A percentile compares a stretch with the other conserved stretches of the same genome.
These are phyloP conservation scores for Amaranthus tricolor DNA, from an alignment of 179 eudicot genomes.

Conservation along the genomic window DNA sequence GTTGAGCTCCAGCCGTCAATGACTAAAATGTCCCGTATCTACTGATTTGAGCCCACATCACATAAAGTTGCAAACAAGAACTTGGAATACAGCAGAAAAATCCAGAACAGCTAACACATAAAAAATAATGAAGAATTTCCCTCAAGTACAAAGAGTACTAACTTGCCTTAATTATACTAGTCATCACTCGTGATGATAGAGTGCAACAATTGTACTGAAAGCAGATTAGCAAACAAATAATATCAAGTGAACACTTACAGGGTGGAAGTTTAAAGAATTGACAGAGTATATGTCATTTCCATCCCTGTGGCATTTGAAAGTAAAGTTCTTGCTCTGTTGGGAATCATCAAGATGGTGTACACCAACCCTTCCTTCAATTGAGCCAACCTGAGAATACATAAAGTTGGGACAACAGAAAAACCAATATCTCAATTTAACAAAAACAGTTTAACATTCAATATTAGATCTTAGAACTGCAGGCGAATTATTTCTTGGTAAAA, in stretches of 20 bases:
- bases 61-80: neutral
- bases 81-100: neutral
- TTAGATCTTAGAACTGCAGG: neutral
- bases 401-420: neutral
- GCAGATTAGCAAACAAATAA: neutral
- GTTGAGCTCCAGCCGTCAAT: neutral
- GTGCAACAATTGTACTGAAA: neutral
- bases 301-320: constrained; percentile 95
- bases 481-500: neutral
- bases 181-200: neutral
- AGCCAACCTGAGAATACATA: constrained; percentile 64
- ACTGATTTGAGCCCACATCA: neutral
- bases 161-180: neutral
- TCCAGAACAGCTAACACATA: neutral
- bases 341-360: constrained; percentile 95
- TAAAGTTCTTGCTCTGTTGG: constrained; percentile 78
- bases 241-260: constrained; percentile 41
- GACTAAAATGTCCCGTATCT: neutral
- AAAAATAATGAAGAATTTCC: neutral
- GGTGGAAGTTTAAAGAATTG: constrained; percentile 84
- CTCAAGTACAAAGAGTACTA: neutral
- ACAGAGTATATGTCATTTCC: constrained; percentile 72
- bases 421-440: neutral
- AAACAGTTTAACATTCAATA: neutral
- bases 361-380: constrained; percentile 97